Conservation (phyloP, 208 protist genomes). For the Paratrypanosoma confusum region DNA sequence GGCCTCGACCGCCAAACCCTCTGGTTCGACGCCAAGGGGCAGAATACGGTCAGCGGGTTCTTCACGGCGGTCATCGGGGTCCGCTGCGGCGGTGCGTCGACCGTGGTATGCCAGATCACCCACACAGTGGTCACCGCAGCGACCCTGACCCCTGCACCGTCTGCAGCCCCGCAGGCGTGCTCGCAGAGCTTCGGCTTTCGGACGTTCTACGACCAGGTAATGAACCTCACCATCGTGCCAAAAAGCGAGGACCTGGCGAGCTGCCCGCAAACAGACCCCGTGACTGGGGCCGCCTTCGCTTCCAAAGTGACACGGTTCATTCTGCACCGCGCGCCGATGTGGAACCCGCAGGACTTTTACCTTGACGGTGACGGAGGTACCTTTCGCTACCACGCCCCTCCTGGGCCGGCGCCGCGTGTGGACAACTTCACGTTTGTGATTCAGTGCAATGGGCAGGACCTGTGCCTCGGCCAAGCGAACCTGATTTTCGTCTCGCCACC, state of each 20-base stretch:
- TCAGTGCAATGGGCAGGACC: constrained; percentile 7
- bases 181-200: too few species aligned
- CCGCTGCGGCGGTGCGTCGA: constrained; percentile 24
- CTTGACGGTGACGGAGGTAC: constrained; percentile 8
- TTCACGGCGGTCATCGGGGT: constrained; percentile 30
- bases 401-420: constrained; percentile 3
- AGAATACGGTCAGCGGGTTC: constrained; percentile 18
- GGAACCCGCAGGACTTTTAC: constrained; percentile 12
- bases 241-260: too few species aligned
- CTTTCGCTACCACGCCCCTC: constrained; percentile 18
- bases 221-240: too few species aligned
- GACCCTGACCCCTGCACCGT: neutral
- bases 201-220: constrained; percentile 7
- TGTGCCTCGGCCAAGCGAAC: neutral
- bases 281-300: too few species aligned
- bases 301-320: too few species aligned
- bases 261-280: too few species aligned
- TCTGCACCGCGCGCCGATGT: too few species aligned
- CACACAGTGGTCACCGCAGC: constrained; percentile 19
- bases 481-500: neutral
- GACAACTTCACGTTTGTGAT: constrained; percentile 20
- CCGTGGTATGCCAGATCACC: constrained; percentile 14
- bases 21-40: constrained; percentile 27
- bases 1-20: constrained; percentile 4
- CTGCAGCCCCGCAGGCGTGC: neutral